Conservation (phyloP, 768 basidiomycete genomes). For the Dioszegia crocea region DNA sequence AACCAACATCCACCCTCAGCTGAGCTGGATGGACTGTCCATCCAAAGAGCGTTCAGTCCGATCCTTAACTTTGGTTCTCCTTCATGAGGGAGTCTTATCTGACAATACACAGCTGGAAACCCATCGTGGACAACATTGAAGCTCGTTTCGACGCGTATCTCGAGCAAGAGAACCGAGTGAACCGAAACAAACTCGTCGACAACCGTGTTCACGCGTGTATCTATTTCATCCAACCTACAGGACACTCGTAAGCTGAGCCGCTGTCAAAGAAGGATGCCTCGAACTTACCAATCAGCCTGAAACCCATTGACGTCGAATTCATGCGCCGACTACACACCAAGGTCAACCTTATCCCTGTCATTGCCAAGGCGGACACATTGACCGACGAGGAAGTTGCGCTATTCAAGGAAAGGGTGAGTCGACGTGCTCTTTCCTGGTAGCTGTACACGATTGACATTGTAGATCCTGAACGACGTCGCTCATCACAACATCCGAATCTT, state of each 20-base stretch:
- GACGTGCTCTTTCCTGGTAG: not conserved
- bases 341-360: slow-evolving; percentile 97
- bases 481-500: slow-evolving; percentile 97
- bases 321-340: slow-evolving; percentile 96
- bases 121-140: slow-evolving; percentile 97
- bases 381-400: slow-evolving; percentile 90
- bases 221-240: slow-evolving; percentile 98
- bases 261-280: not conserved
- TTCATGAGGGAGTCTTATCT: too few relatives aligned
- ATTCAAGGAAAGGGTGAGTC: slow-evolving; percentile 81
- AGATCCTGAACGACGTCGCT: slow-evolving; percentile 90
- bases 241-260: slow-evolving; percentile 73
- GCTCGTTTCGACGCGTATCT: slow-evolving; percentile 95
- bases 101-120: slow-evolving; percentile 83
- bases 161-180: slow-evolving; percentile 98
- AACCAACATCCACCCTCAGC: too few relatives aligned
- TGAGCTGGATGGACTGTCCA: too few relatives aligned
- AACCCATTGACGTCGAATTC: slow-evolving; percentile 97
- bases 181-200: slow-evolving; percentile 86
- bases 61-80: too few relatives aligned
- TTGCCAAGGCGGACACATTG: slow-evolving; percentile 96
- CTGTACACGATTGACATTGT: slow-evolving; percentile 6
- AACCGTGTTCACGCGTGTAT: slow-evolving; percentile 98
- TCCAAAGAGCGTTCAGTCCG: too few relatives aligned
- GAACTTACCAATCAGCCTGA: slow-evolving; percentile 60